Conservation (phyloP, 108 stramenopile species). For the Nitzschia sp. region DNA sequence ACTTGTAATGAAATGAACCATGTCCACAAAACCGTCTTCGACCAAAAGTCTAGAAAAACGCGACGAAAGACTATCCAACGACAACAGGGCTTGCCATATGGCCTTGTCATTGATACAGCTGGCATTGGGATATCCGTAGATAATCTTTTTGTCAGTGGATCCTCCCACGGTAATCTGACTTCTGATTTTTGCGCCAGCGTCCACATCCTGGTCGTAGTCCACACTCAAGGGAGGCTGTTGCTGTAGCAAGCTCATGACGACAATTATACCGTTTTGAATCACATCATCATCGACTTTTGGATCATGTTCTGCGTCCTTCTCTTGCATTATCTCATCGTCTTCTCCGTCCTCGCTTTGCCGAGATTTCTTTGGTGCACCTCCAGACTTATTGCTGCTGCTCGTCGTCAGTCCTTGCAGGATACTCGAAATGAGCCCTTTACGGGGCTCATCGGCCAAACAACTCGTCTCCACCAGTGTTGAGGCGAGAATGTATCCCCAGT, state of each 20-base stretch:
- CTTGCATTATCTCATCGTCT: background rate
- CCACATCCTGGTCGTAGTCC: background rate
- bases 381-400: background rate
- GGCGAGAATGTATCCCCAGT: slow-evolving; percentile 48
- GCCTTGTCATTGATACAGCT: slow-evolving; percentile 10
- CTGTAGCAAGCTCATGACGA: slow-evolving; percentile 5
- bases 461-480: slow-evolving; percentile 44
- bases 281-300: background rate
- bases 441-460: slow-evolving; percentile 29
- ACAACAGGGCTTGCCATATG: slow-evolving; percentile 17
- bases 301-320: background rate
- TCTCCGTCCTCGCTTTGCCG: background rate
- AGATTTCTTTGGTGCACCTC: too few species aligned
- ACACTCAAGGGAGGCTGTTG: slow-evolving; percentile 5
- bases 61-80: slow-evolving; percentile 10
- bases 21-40: slow-evolving; percentile 25
- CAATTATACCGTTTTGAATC: slow-evolving; percentile 10
- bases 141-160: background rate
- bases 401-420: slow-evolving; percentile 27
- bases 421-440: slow-evolving; percentile 8
- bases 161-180: background rate
- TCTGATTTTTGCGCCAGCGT: slow-evolving; percentile 1
- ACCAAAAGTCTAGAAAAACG: slow-evolving; percentile 13
- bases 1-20: slow-evolving; percentile 27
- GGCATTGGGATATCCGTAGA: background rate